Evolutionary conservation across 31 red algal species (phyloP), one percentile per base, ranked within the genome.

Genomic region (Asparagopsis taxiformis): DNA sequence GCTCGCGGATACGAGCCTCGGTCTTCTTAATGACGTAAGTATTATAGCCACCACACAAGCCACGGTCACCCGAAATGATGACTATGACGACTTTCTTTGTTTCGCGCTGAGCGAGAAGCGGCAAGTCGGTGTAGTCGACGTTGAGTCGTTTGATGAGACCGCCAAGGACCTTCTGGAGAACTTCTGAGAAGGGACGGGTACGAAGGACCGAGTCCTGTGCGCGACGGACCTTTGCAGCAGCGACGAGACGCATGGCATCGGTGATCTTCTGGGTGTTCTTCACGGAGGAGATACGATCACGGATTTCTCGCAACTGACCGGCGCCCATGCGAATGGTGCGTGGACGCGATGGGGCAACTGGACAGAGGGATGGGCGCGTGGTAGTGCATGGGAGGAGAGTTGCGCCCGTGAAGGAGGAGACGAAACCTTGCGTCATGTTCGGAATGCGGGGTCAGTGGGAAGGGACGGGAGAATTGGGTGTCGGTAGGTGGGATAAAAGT

Each of bases 201-300:
- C 79, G 67, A 44, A 98, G 58, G 22, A 98, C 95, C 24, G 95
- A 85, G 73, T 98, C 95, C 73, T 98, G 95, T 15, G 95, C 95
- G 41, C 95, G 90, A 44, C 95, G 90, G 59, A 98, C 95, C 62
- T 98, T 98, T 35, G 95, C 95, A 20, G 95, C 95, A 0, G 95
- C 80, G 68, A 98, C 95, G 5, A 98, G 83, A 25, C 84, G 78
- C 95, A 98, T 98, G 51, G 95, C 95, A 28, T 91, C 86, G 9
- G 95, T 98, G 63, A 98, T 98, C 75, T 98, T 98, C 64, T 94
- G 85, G 13, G 95, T 98, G 84, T 94, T 98, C 75, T 98, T 98
- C 6, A 98, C 85, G 21, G 90, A 79, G 21, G 64, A 51, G 35
- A 98, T 94, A 51, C 95, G 72, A 6, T 88, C 73, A 16, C 95